Percentiles rank a stretch among this genome's conserved stretches.
Conservation (phyloP, 2,329 filamentous ascomycete species). For the Dothideomycetes sp. region DNA sequence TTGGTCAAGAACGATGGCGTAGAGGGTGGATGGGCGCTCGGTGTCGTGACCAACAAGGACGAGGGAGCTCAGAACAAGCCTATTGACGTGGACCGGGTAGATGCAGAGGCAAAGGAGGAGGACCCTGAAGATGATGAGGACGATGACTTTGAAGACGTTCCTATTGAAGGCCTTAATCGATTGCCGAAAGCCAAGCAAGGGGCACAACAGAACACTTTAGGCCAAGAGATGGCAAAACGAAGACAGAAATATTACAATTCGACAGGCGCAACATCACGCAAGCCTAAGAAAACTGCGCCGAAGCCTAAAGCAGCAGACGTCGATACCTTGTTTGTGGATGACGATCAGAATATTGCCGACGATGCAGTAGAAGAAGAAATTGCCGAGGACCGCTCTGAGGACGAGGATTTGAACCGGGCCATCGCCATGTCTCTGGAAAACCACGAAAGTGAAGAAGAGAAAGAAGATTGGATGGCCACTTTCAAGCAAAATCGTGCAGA, state of each 20-base stretch:
- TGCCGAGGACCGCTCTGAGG: slow-evolving; percentile 43
- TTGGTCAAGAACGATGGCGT: slow-evolving; percentile 91
- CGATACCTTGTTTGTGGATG: slow-evolving; percentile 48
- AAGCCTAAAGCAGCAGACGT: slow-evolving; percentile 31
- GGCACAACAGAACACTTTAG: slow-evolving; percentile 18
- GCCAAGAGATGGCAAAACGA: slow-evolving; percentile 27
- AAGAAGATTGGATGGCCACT: slow-evolving; percentile 41
- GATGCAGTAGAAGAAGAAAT: slow-evolving; percentile 31
- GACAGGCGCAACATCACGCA: slow-evolving; percentile 14
- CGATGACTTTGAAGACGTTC: slow-evolving; percentile 84
- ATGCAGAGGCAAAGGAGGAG: slow-evolving; percentile 40
- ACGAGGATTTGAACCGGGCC: slow-evolving; percentile 68
- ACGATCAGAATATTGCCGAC: slow-evolving; percentile 26
- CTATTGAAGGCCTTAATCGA: slow-evolving; percentile 80
- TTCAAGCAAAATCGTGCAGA: slow-evolving; percentile 38
- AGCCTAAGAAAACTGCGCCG: slow-evolving; percentile 17
- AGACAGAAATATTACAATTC: slow-evolving; percentile 41
- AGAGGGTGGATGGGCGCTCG: slow-evolving; percentile 91
- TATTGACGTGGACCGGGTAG: slow-evolving; percentile 74
- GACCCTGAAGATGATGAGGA: slow-evolving; percentile 56
- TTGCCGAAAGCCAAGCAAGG: slow-evolving; percentile 52
- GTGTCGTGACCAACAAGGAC: slow-evolving; percentile 81
- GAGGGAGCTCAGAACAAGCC: slow-evolving; percentile 73
- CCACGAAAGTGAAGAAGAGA: slow-evolving; percentile 37
- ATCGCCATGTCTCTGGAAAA: slow-evolving; percentile 78